Evolutionary conservation across 768 basidiomycete genomes (phyloP).

Genomic region (Macrolepiota fuliginosa): DNA sequence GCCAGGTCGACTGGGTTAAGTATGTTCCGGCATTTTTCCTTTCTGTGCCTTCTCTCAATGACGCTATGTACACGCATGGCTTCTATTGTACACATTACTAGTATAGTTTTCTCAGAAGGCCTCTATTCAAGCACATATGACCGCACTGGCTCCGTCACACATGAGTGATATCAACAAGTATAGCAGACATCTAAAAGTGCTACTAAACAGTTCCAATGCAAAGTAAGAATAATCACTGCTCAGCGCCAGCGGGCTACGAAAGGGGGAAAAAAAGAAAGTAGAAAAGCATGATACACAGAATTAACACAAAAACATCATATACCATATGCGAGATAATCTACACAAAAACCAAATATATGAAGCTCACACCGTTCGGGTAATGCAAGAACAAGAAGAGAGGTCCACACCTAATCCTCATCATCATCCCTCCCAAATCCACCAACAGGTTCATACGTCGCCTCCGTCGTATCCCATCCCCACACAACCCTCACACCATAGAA

Average conservation of each 20-base stretch:
- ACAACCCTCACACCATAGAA: conserved; percentile 69
- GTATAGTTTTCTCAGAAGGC: background rate
- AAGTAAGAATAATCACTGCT: background rate
- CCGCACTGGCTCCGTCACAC: background rate
- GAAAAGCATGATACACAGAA: conserved; percentile 10
- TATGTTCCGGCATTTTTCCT: background rate
- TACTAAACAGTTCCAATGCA: background rate
- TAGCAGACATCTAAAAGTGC: background rate
- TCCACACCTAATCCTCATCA: conserved; percentile 29
- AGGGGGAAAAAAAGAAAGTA: background rate
- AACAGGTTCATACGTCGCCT: conserved; percentile 88
- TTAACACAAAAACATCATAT: background rate
- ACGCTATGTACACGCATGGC: background rate
- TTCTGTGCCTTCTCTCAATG: background rate
- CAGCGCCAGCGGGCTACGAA: too few relatives aligned
- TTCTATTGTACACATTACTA: background rate
- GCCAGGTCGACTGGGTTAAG: too few relatives aligned
- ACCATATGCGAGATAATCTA: conserved; percentile 1
- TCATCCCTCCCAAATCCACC: conserved; percentile 73
- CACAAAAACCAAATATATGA: conserved; percentile 1
- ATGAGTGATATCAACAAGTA: background rate
- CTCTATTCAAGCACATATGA: background rate
- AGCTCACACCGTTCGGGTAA: background rate
- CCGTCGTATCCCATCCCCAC: conserved; percentile 74
- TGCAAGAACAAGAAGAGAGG: background rate